Conservation (phyloP, 257 asterid genomes). For the Ajuga chamaepitys region DNA sequence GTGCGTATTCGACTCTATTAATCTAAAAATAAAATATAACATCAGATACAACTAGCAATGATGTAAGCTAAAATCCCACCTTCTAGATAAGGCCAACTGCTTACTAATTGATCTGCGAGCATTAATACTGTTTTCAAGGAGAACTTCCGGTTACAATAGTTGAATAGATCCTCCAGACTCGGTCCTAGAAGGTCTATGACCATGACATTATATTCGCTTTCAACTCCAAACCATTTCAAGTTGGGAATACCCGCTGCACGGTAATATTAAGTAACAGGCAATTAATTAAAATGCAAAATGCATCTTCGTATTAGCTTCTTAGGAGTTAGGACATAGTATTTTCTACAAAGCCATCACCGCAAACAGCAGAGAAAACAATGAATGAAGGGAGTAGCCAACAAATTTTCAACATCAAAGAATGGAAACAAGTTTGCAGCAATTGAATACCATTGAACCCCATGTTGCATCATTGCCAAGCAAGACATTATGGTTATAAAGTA, state of each 20-base stretch:
- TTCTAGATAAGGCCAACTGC: conserved; percentile 18
- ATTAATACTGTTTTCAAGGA: conserved; percentile 78
- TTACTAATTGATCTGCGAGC: conserved; percentile 92
- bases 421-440: neutral
- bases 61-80: conserved; percentile 10
- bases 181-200: conserved; percentile 96
- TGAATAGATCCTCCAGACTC: conserved; percentile 85
- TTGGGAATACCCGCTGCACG: conserved; percentile 77
- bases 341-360: neutral
- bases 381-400: neutral
- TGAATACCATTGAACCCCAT: neutral
- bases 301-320: neutral
- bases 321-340: neutral
- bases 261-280: conserved; percentile 16
- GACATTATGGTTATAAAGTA: neutral
- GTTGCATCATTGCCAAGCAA: conserved; percentile 7
- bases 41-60: conserved; percentile 5
- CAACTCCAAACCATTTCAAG: conserved; percentile 89
- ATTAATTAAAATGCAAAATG: conserved; percentile 1
- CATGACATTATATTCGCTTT: conserved; percentile 78
- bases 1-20: conserved; percentile 94
- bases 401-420: neutral
- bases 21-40: conserved; percentile 36
- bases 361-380: conserved; percentile 1
- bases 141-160: conserved; percentile 75